A percentile compares a stretch with the other conserved stretches of the same genome.
Evolutionary conservation across 2,329 filamentous ascomycete species (phyloP).

Genomic region (Paecilomyces variotii): DNA sequence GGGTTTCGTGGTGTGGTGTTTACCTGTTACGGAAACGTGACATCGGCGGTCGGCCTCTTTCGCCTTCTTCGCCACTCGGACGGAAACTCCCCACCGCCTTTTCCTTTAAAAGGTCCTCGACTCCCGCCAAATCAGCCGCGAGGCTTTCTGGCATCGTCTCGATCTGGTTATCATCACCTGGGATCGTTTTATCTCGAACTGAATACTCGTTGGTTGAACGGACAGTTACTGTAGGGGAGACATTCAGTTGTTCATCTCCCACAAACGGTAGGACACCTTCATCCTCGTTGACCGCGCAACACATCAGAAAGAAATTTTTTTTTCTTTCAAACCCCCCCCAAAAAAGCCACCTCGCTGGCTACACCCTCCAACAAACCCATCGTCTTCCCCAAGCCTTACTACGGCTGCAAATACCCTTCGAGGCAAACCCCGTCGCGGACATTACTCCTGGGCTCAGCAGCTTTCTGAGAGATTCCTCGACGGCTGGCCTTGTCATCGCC

Average conservation of each 20-base stretch:
- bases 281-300: conserved; percentile 12
- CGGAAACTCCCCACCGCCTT: background rate
- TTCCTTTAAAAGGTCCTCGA: background rate
- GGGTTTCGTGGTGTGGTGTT: conserved; percentile 1
- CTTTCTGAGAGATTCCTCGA: background rate
- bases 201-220: background rate
- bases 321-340: background rate
- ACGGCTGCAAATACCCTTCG: background rate
- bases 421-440: background rate
- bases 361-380: background rate
- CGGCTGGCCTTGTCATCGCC: background rate
- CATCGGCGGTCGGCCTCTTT: conserved; percentile 6
- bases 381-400: background rate
- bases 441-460: background rate
- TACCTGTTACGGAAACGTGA: conserved; percentile 7
- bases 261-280: conserved; percentile 46
- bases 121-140: conserved; percentile 1
- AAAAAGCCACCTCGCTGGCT: background rate
- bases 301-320: conserved; percentile 3
- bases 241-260: conserved; percentile 98
- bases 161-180: conserved; percentile 5
- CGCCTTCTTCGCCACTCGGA: background rate
- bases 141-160: conserved; percentile 8
- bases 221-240: conserved; percentile 58
- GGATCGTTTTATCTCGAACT: conserved; percentile 5